Evolutionary conservation across 2,329 filamentous ascomycete species (phyloP).

Genomic region (Clarireedia paspali): DNA sequence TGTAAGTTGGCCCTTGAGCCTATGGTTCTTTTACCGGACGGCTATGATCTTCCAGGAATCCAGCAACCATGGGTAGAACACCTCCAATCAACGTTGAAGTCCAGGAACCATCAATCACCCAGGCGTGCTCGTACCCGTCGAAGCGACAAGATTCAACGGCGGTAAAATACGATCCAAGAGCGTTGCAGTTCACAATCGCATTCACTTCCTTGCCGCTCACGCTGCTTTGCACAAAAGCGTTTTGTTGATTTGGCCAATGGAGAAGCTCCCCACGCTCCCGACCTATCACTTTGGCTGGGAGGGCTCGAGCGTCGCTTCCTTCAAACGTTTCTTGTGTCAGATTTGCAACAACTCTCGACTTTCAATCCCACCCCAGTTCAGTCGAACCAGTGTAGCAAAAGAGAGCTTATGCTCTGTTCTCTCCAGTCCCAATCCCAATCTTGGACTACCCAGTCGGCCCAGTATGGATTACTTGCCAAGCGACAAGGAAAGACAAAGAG

Average conservation of each 20-base stretch:
- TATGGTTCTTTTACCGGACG: no score
- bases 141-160: no score
- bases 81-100: no score
- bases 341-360: slow-evolving; percentile 2
- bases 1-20: no score
- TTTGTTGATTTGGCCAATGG: background rate
- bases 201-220: no score
- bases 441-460: background rate
- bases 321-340: slow-evolving; percentile 5
- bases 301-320: background rate
- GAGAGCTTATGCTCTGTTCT: background rate
- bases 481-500: background rate
- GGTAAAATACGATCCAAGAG: no score
- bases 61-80: no score
- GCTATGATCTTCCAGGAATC: no score
- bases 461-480: background rate
- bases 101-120: no score
- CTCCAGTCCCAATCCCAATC: background rate
- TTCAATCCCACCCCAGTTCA: background rate
- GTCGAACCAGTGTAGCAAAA: slow-evolving; percentile 1
- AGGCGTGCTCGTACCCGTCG: no score
- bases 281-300: background rate
- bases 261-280: no score
- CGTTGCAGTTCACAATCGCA: no score
- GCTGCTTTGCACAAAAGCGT: background rate